Base-by-base conservation (phyloP, 441 rosid genomes). In the Dalechampia spathulata region DNA sequence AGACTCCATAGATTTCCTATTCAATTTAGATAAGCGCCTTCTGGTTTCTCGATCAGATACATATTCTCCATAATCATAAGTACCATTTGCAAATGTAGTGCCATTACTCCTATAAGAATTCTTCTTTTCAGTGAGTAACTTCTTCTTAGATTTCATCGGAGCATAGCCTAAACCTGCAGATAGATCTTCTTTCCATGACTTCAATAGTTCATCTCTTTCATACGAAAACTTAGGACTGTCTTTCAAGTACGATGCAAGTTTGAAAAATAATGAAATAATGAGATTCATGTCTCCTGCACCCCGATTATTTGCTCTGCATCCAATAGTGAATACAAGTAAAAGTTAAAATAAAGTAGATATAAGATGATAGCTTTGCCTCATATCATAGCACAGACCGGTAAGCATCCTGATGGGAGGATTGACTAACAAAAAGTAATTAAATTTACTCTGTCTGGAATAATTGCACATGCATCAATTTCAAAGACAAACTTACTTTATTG, bases 31-130 rank as follows among this genome's bases (percentile, higher is more conserved):
- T 66, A 90, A 79, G 20, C 92, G 95, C 69, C 79, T 87, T 77
- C 75, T 87, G 58, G 90, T 86, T 81, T 94, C 99, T 61, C 86
- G 78, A 75, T 94, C 97, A 61, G 99, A 85, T 77, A 79, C 84
- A 77, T 75, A 87, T 52, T 83, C 95, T 72, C 90, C 86, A 66
- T 69, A 75, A 68, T 79, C 86, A 68, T 62, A 74, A 67, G 68
- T 65, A 62, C 85, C 85, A 77, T 78, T 87, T 41, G 51, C 54
- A 60, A 65, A 48, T 52, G 74, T 66, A 64, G 72, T 44, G 45
- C 81, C 84, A 63, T 80, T 83, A 73, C 82, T 78, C 83, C 86
- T 81, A 75, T 72, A 73, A 70, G 71, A 61, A 60, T 76, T 74
- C 83, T 84, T 94, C 80, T 77, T 86, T 55, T 82, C 96, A 65